A percentile compares a stretch with the other conserved stretches of the same genome.
These are phyloP conservation scores for Vanrija sp. DNA, from an alignment of 1,284 basidiomycete species.

Conservation along the genomic window DNA sequence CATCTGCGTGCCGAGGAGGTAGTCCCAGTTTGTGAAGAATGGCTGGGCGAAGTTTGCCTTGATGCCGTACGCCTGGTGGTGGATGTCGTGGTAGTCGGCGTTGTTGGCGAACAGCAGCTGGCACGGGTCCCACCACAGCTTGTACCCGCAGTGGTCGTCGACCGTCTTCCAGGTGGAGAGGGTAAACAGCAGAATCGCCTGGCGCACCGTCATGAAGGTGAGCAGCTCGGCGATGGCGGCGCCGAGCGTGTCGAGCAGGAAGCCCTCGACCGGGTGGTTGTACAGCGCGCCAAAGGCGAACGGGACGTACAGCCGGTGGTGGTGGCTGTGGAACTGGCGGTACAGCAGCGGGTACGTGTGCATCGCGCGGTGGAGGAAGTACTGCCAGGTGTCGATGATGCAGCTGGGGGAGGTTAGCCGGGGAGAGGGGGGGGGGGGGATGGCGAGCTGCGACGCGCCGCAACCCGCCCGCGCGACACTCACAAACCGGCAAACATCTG, in stretches of 20 bases:
- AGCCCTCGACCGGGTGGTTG: conserved; percentile 94
- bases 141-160: conserved; percentile 95
- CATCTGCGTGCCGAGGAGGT: conserved; percentile 48
- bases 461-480: conserved; percentile 46
- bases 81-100: conserved; percentile 97
- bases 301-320: conserved; percentile 94
- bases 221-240: conserved; percentile 70
- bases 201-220: conserved; percentile 71
- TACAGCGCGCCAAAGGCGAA: conserved; percentile 97
- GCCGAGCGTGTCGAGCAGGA: conserved; percentile 83
- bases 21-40: conserved; percentile 60
- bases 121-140: conserved; percentile 80
- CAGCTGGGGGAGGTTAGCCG: conserved; percentile 57
- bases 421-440: too few relatives aligned
- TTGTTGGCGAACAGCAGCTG: conserved; percentile 88
- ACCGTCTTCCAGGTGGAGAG: conserved; percentile 91
- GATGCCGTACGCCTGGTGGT: conserved; percentile 89
- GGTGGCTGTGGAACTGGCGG: conserved; percentile 86
- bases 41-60: conserved; percentile 96
- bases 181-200: conserved; percentile 78
- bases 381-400: conserved; percentile 97
- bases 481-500: conserved; percentile 83
- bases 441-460: too few relatives aligned
- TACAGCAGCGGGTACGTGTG: conserved; percentile 90
- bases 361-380: conserved; percentile 88